A percentile compares a stretch with the other conserved stretches of the same genome.
Conservation (phyloP, 345 rosid species). For the Eucalyptus cloeziana region DNA sequence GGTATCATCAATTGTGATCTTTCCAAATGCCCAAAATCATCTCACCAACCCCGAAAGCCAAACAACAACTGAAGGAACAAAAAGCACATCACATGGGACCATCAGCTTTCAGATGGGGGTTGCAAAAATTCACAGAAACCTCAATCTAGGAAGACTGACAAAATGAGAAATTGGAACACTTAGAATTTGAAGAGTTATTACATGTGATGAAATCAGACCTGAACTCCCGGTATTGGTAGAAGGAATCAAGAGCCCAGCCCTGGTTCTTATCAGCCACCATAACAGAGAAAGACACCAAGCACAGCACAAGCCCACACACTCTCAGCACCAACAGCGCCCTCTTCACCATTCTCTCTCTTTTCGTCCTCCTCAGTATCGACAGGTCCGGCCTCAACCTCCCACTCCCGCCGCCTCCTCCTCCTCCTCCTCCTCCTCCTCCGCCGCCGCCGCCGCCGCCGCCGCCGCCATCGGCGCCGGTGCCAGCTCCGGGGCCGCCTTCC, state of each 20-base stretch:
- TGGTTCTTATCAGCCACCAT: constrained; percentile 75
- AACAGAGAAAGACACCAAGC: constrained; percentile 64
- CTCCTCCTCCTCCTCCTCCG: constrained; percentile 14
- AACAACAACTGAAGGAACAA: not conserved
- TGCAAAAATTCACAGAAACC: not conserved
- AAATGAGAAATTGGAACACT: not conserved
- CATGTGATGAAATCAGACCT: constrained; percentile 12
- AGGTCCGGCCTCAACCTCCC: constrained; percentile 20
- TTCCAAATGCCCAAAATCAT: not conserved
- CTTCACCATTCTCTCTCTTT: constrained; percentile 25
- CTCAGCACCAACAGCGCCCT: constrained; percentile 47
- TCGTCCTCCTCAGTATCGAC: constrained; percentile 32
- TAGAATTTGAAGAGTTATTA: not conserved
- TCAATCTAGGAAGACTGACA: not conserved
- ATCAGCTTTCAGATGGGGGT: not conserved
- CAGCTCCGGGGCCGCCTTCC: not conserved
- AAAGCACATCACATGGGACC: not conserved
- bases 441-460: not conserved
- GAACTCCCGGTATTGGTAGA: constrained; percentile 73
- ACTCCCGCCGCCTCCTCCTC: constrained; percentile 10
- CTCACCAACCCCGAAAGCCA: not conserved
- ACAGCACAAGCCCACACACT: constrained; percentile 43
- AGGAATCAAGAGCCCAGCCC: constrained; percentile 92
- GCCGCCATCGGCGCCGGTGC: not conserved
- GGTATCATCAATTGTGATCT: not conserved